Base-by-base conservation (phyloP, 805 yeast genomes). In the Sugiyamaella mastotermitis region DNA sequence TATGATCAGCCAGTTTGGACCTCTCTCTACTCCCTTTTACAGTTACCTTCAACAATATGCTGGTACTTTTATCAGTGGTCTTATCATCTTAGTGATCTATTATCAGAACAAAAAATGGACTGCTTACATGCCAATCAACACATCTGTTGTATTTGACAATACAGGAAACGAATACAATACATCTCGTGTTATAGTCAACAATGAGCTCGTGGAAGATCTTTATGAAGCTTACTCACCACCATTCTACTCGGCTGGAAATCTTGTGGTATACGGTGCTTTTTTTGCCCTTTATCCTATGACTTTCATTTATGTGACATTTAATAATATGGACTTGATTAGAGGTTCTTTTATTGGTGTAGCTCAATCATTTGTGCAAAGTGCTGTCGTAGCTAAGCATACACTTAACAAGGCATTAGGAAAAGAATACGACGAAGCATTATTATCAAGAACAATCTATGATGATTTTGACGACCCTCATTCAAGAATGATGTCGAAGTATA, bases 61-160 rank as follows among this genome's bases (percentile, higher is more conserved):
- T 22, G 76, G 67, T 66, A 68, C 47, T 30, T 62, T 73, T 38
- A 71, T 72, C 50, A 69, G 74, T 6, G 33, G 58, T 3, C 31
- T 35, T 56, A 51, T 74, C 42, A 60, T 73, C 14, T 72, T 80
- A 22, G 71, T 66, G 6, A 47, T 78, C 19, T 72, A 73, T 54
- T 64, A 71, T 46, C 64, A 71, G 17, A 76, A 78, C 60, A 31
- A 16, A 22, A 33, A 48, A 64, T 16, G 65, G 68, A 70, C 79
- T 8, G 68, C 72, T 45, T 78, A 70, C 58, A 56, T 79, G 53
- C 85, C 86, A 23, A 69, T 78, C 49, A 65, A 75, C 52, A 60
- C 77, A 11, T 74, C 74, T 53, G 55, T 59, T 9, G 51, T 78
- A 23, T 77, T 65, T 56, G 68, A 72, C 42, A 77, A 77, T 49